These are phyloP conservation scores for Sparassis latifolia DNA, from an alignment of 1,284 basidiomycete species.

Conservation along the genomic window DNA sequence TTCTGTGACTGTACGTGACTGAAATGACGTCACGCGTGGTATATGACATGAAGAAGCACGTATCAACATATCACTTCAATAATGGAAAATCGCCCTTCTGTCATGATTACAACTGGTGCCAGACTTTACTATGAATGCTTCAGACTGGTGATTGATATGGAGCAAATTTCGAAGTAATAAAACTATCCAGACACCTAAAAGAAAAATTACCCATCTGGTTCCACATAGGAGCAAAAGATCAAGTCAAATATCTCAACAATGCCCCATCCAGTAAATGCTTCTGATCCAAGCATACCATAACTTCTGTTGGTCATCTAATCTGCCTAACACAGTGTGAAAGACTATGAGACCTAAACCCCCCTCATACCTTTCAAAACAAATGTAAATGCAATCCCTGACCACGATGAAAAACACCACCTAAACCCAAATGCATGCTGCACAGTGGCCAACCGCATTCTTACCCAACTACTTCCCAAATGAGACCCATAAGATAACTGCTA, in stretches of 20 bases:
- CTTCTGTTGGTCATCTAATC: background rate
- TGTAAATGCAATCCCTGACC: background rate
- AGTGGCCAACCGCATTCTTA: background rate
- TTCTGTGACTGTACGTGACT: background rate
- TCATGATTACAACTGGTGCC: background rate
- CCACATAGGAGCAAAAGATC: background rate
- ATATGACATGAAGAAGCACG: background rate
- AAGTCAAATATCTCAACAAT: background rate
- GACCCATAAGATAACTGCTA: slow-evolving; percentile 1
- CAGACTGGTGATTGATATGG: background rate
- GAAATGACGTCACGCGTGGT: slow-evolving; percentile 12
- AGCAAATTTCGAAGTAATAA: background rate
- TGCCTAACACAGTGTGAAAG: too few relatives aligned
- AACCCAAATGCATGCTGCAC: background rate
- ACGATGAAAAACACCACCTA: background rate
- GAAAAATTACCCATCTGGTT: background rate
- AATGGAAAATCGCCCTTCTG: background rate
- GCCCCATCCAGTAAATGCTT: background rate
- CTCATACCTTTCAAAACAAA: background rate
- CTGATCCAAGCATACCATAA: background rate
- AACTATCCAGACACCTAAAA: background rate
- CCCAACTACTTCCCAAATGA: slow-evolving; percentile 3
- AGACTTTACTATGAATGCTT: background rate
- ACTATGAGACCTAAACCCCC: too few relatives aligned
- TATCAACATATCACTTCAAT: background rate